Percentiles rank a stretch among this genome's conserved stretches.
These are phyloP conservation scores for Xylaria sp. DNA, from an alignment of 2,329 filamentous ascomycete genomes.

Conservation along the genomic window DNA sequence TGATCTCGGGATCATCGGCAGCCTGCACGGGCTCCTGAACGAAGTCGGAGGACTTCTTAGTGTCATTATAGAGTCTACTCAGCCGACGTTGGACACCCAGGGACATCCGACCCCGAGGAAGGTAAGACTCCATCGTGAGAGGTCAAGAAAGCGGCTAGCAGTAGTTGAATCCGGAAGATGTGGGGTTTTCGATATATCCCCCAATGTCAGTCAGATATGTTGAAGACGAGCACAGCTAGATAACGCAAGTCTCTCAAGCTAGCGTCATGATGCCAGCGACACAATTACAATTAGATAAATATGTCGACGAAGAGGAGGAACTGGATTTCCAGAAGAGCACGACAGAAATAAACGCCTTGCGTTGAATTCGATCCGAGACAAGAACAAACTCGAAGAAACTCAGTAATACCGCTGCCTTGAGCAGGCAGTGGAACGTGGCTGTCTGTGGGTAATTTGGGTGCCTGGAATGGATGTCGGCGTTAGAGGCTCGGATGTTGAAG, in stretches of 20 bases:
- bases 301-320: neutral
- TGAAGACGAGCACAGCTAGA: constrained; percentile 5
- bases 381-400: neutral
- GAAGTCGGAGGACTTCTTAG: constrained; percentile 80
- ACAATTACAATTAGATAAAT: constrained; percentile 5
- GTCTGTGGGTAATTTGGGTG: constrained; percentile 35
- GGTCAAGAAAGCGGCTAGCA: constrained; percentile 13
- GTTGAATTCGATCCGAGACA: neutral
- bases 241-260: neutral
- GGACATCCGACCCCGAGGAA: constrained; percentile 63
- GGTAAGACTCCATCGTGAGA: constrained; percentile 59
- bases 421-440: constrained; percentile 18
- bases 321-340: neutral
- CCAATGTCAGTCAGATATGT: neutral
- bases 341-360: constrained; percentile 3
- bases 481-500: neutral
- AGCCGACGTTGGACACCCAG: constrained; percentile 70
- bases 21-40: constrained; percentile 72
- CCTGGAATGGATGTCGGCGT: constrained; percentile 31
- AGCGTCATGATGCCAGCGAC: constrained; percentile 16
- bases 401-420: constrained; percentile 37
- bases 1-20: constrained; percentile 74
- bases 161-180: neutral
- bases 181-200: constrained; percentile 6
- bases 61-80: constrained; percentile 81